Base-by-base conservation (phyloP, 768 basidiomycete genomes). In the Coprinellus micaceus region DNA sequence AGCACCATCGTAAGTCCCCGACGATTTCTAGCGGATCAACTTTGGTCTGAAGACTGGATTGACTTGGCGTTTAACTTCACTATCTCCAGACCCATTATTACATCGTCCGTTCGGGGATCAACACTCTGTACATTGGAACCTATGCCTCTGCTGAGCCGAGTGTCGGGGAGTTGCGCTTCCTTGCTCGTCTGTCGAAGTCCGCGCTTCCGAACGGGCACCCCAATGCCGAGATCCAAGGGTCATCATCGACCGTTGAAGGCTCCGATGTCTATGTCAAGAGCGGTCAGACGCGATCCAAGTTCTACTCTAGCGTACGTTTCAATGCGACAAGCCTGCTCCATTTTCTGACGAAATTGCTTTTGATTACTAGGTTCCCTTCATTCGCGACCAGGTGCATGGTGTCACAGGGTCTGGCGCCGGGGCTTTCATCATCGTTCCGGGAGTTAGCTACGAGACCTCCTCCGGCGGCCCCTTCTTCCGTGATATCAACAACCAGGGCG, bases 391-490 rank as follows among this genome's bases (percentile, higher is more conserved):
- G 62, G 75, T 80, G 12, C 78, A 80, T 55, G 77, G 78, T 24
- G 76, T 79, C 17, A 77, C 77, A 52, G 78, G 77, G 15, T 71
- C 70, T 49, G 75, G 73, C 15, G 74, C 77, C 26, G 77, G 75
- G 41, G 75, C 70, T n/a, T 78, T 60, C 54, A 77, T 77, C 63
- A 74, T 79, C 51, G 68, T 81, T 30, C 77, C 77, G 24, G 68
- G 74, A 37, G 70, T 73, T 9, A 67, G 74, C 37, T 81, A 78
- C 54, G 79, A 81, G 57, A 65, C 67, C 17, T 75, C 75, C 3
- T 79, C 78, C 15, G 79, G 79, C 50, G 77, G 78, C 17, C 78
- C 77, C 15, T 80, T 80, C 67, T 77, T 79, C 74, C 70, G 77
- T 39, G 77, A 79, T 51, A 79, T 80, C 58, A 66, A 80, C 58